Evolutionary conservation across 2,329 filamentous ascomycete genomes (phyloP).

Genomic region (Botryotinia globosa): DNA sequence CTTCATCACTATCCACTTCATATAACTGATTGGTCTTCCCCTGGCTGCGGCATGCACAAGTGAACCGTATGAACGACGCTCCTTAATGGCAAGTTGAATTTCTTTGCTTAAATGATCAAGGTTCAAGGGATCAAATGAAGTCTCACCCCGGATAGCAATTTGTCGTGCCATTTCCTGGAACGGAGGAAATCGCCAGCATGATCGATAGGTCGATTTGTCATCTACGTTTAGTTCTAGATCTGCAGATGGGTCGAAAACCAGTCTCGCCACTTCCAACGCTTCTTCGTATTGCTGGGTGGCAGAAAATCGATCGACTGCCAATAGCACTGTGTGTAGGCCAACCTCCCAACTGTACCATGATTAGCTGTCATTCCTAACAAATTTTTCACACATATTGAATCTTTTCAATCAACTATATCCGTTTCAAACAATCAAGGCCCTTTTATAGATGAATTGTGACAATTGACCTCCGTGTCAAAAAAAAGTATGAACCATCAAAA

Average conservation of each 20-base stretch:
- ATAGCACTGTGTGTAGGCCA: constrained; percentile 31
- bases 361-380: neutral
- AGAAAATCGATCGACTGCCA: constrained; percentile 28
- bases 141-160: neutral
- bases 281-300: constrained; percentile 33
- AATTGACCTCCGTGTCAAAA: neutral
- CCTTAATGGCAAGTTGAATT: neutral
- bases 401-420: neutral
- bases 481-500: neutral
- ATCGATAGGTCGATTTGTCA: neutral
- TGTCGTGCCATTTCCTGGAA: neutral
- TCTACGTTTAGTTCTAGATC: neutral
- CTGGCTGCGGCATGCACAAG: constrained; percentile 35
- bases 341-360: constrained; percentile 34
- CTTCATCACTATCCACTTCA: constrained; percentile 39
- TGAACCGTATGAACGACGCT: constrained; percentile 24
- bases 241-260: neutral
- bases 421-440: accelerated
- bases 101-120: neutral
- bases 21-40: constrained; percentile 34
- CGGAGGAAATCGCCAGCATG: constrained; percentile 5
- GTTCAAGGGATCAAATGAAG: constrained; percentile 32
- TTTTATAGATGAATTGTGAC: neutral
- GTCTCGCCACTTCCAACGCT: neutral
- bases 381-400: neutral